Evolutionary conservation across 1,284 basidiomycete species (phyloP), one percentile per base, ranked within the genome.

Genomic region (Trichosporon inkin): DNA sequence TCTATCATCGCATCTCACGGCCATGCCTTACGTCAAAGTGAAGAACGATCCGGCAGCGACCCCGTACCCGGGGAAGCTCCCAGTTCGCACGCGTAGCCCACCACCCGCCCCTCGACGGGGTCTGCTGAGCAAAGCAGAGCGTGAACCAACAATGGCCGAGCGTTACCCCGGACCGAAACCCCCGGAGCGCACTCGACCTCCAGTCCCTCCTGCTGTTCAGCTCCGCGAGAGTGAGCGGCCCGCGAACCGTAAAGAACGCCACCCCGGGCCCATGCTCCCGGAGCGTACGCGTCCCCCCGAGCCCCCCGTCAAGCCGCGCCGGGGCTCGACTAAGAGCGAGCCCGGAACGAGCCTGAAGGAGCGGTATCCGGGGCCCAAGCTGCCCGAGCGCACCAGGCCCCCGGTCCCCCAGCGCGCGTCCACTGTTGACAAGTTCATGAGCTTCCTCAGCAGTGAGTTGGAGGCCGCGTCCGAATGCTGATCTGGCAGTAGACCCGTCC

Each of bases 291-390:
- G 28, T 32, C 5, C 28, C 8, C 28, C 28, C 8, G 28, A 32
- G 28, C 28, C 28, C 5, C 28, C 28, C 28, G 8, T 4, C 28
- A 32, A 32, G 28, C 8, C 28, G 28, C 28, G 28, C 28, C 4
- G 28, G 28, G 28, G 28, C 28, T 32, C 28, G 5, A 14, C 22
- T 8, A 49, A 32, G 44, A 49, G 44, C 24, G 22, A 32, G 44
- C 24, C 44, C 16, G 44, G 28, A 16, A 7, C 44, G 44, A 24
- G 28, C 44, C 24, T 49, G 44, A 49, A 49, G 44, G 28, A 49
- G 24, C 44, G 24, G 44, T 49, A 49, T n/a, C 44, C 44, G 22
- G 44, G 44, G 14, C 44, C 44, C 16, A 49, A 49, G 44, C 44
- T 49, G 6, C 44, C 44, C 22, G 44, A 49, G 44, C 44, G 44